A percentile compares a stretch with the other conserved stretches of the same genome.
Evolutionary conservation across 116 monocot species (phyloP).

Genomic region (Posidonia oceanica): DNA sequence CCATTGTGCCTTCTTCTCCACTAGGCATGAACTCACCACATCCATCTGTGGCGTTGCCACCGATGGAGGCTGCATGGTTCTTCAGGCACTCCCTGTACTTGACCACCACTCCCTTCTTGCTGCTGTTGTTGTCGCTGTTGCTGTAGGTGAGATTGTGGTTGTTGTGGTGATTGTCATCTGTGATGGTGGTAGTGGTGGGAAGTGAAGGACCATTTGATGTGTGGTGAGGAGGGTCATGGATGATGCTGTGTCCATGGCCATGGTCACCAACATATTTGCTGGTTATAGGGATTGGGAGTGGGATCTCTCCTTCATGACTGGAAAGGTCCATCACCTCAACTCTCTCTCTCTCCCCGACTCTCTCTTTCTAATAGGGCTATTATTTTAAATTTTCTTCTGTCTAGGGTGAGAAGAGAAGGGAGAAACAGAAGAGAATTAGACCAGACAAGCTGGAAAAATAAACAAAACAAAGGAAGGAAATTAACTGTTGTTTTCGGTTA

Average conservation of each 20-base stretch:
- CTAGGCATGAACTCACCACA: conserved; percentile 85
- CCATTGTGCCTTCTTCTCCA: conserved; percentile 59
- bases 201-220: conserved; percentile 4
- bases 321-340: conserved; percentile 36
- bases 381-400: not conserved
- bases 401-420: not conserved
- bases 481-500: not conserved
- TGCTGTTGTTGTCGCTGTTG: conserved; percentile 8
- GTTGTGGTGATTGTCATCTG: not conserved
- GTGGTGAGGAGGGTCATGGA: not conserved
- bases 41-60: conserved; percentile 55
- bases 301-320: conserved; percentile 31
- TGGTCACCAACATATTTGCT: conserved; percentile 16
- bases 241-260: not conserved
- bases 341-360: not conserved
- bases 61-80: conserved; percentile 68
- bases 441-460: not conserved
- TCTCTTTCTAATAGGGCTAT: not conserved
- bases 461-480: not conserved
- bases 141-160: conserved; percentile 3
- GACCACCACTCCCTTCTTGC: conserved; percentile 27
- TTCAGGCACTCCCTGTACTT: conserved; percentile 71
- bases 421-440: not conserved
- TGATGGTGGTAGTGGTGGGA: not conserved
- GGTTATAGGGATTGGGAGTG: conserved; percentile 39